Conservation (phyloP, 148 eudicot species). For the Amaranthus palmeri region DNA sequence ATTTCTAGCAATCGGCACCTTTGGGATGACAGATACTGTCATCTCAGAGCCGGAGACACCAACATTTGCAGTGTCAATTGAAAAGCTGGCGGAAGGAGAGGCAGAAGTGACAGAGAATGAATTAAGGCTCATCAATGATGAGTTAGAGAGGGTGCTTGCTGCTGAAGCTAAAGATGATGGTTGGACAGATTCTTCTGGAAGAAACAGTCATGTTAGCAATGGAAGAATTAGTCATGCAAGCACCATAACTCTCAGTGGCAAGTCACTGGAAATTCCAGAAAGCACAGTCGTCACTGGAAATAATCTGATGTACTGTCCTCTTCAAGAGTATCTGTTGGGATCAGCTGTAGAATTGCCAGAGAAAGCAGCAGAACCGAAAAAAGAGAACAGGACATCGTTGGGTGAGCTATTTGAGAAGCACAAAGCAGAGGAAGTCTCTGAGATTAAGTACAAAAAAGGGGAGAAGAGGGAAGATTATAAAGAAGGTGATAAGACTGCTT, state of each 20-base stretch:
- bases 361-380: slow-evolving; percentile 36
- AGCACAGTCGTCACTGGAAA: slow-evolving; percentile 35
- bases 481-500: slow-evolving; percentile 52
- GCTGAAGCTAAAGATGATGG: slow-evolving; percentile 53
- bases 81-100: slow-evolving; percentile 55
- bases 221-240: slow-evolving; percentile 74
- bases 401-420: slow-evolving; percentile 86
- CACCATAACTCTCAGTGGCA: slow-evolving; percentile 60
- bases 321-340: slow-evolving; percentile 72
- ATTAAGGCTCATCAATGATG: slow-evolving; percentile 71
- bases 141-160: slow-evolving; percentile 69
- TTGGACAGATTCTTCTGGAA: slow-evolving; percentile 57
- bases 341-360: slow-evolving; percentile 63
- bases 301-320: slow-evolving; percentile 42
- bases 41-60: slow-evolving; percentile 66
- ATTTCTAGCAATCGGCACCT: slow-evolving; percentile 85
- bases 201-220: slow-evolving; percentile 69
- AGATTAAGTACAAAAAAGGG: slow-evolving; percentile 31
- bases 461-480: slow-evolving; percentile 45
- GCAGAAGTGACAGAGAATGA: slow-evolving; percentile 66
- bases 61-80: slow-evolving; percentile 58
- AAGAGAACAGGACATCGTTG: slow-evolving; percentile 60
- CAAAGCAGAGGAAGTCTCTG: slow-evolving; percentile 54
- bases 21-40: slow-evolving; percentile 54
- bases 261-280: slow-evolving; percentile 51